phyloP scores from a whole-genome alignment of 495 filamentous ascomycete genomes.

The Bathelium albidoporum region DNA sequence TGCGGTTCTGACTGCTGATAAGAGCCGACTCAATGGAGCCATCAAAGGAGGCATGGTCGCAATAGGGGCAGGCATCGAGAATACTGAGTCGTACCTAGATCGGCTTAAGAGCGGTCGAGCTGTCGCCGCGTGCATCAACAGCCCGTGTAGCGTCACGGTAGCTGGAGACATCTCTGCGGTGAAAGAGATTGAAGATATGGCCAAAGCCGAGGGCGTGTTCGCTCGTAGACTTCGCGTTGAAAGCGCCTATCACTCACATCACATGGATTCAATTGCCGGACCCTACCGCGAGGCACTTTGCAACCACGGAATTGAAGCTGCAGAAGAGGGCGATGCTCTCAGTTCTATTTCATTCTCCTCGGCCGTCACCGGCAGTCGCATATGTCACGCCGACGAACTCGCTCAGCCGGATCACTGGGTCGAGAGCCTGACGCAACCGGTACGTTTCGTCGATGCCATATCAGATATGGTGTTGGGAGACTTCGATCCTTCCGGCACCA shows the following conservation, averaged over 20 bases:
- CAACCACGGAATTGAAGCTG: not conserved
- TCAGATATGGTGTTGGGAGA: not conserved
- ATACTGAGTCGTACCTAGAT: not conserved
- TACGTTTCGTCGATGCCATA: conserved; percentile 4
- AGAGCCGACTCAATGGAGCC: not conserved
- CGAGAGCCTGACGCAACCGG: conserved; percentile 10
- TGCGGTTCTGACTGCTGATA: conserved; percentile 15
- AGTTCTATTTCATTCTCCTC: not conserved
- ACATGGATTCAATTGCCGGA: conserved; percentile 38
- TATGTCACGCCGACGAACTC: not conserved
- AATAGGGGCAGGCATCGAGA: not conserved
- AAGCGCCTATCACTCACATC: conserved; percentile 43
- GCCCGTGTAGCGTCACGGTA: conserved; percentile 25
- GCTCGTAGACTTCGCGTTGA: conserved; percentile 6
- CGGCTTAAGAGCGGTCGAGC: not conserved
- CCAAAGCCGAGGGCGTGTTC: conserved; percentile 6
- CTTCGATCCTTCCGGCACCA: not conserved
- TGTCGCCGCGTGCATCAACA: conserved; percentile 28
- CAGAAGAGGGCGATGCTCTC: not conserved
- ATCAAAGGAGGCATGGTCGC: not conserved
- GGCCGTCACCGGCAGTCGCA: not conserved
- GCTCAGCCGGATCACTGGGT: conserved; percentile 15
- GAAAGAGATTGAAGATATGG: not conserved
- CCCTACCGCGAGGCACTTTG: conserved; percentile 5
- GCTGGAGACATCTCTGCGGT: conserved; percentile 24